Evolutionary conservation across 2,329 filamentous ascomycete species (phyloP).

Genomic region (Corynespora cassiicola): DNA sequence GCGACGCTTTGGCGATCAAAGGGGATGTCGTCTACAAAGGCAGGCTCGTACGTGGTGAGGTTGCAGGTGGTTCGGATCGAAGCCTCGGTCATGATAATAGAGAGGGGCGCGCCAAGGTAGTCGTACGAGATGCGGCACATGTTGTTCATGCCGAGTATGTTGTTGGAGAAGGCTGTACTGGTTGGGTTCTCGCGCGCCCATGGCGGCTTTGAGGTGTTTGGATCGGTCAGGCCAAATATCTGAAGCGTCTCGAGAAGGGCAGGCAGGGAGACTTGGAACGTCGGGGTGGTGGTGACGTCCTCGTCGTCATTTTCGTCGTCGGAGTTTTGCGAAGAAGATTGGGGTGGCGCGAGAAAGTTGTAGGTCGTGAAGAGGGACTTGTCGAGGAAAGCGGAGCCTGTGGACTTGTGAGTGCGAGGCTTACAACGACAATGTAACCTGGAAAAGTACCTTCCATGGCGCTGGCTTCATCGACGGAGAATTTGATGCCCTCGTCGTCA

Average conservation of each 20-base stretch:
- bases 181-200: constrained; percentile 55
- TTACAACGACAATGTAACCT: neutral
- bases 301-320: constrained; percentile 45
- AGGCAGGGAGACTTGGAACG: constrained; percentile 85
- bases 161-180: constrained; percentile 81
- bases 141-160: constrained; percentile 81
- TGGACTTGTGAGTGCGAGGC: constrained; percentile 14
- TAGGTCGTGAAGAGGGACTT: constrained; percentile 89
- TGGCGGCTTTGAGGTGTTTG: constrained; percentile 42
- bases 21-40: constrained; percentile 76
- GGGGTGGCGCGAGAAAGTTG: constrained; percentile 64
- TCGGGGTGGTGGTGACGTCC: constrained; percentile 59
- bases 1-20: constrained; percentile 80
- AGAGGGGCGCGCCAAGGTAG: constrained; percentile 77
- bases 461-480: constrained; percentile 85
- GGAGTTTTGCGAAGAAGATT: constrained; percentile 20
- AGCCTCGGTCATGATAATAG: constrained; percentile 84
- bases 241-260: constrained; percentile 92
- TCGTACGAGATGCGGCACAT: constrained; percentile 84
- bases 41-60: constrained; percentile 82
- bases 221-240: constrained; percentile 78
- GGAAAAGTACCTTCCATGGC: constrained; percentile 79
- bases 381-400: constrained; percentile 82
- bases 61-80: constrained; percentile 78
- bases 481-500: constrained; percentile 82